Base-by-base conservation (phyloP, 2,329 filamentous ascomycete species). In the Neurospora sp. region DNA sequence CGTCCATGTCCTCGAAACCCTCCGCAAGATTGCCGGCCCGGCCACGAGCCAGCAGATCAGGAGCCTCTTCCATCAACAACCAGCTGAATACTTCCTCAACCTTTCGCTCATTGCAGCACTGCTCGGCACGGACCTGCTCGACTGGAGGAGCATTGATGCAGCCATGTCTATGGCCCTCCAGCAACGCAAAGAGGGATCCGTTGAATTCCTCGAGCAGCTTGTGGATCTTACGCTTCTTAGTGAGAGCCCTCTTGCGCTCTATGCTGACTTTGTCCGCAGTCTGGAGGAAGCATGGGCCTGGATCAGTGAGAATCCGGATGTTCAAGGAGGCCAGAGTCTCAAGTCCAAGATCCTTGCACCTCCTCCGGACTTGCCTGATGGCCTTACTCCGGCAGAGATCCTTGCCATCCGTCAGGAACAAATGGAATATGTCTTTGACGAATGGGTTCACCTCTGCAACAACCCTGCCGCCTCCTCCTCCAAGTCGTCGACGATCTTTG, bases 371-470 rank as follows among this genome's bases (percentile, higher is more conserved):
- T 78, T 81, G 8, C 72, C 78, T 72, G 78, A 82, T 67, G 83
- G 85, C 73, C 79, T 84, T 69, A 79, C 84, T 68, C 81, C 84
- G 38, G 87, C 85, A 28, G 87, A 90, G 70, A 85, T 88, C 67
- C 80, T 83, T 17, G 79, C 82, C 46, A 84, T 87, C 39, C 89
- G 89, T 74, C 88, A 89, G 72, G 92, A 97, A 72, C 93, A 97
- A 78, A 88, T 97, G 81, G 93, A 96, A 75, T 98, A 99, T 77
- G 86, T 97, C 23, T 97, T 99, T 76, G 93, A 95, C 62, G 96
- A 99, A 81, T 99, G 96, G 96, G 87, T 95, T 37, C 89, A 91
- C 71, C 86, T 97, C 8, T 91, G 86, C 81, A 91, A 91, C 79
- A 92, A 93, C 75, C 86, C 89, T n/a, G 88, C 90, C 74, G 88